These are phyloP conservation scores for Rhynchospora tenuis DNA, from an alignment of 176 grass and related monocot genomes.

Conservation along the genomic window DNA sequence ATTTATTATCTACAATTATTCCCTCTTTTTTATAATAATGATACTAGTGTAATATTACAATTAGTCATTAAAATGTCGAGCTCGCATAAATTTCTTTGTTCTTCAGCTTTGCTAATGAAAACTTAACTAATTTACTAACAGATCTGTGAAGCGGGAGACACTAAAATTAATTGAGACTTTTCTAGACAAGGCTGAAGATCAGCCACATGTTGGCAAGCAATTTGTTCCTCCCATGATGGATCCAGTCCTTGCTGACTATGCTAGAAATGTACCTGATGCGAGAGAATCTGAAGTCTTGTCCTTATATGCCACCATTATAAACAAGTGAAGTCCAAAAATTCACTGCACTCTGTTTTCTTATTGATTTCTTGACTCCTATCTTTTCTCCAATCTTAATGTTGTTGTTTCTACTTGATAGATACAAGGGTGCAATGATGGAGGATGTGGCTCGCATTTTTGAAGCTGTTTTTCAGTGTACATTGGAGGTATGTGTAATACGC, in stretches of 20 bases:
- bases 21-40: background rate
- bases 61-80: background rate
- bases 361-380: background rate
- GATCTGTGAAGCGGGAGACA: conserved; percentile 97
- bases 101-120: conserved; percentile 19
- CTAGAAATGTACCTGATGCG: conserved; percentile 97
- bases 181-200: conserved; percentile 99
- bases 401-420: conserved; percentile 38
- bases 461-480: conserved; percentile 96
- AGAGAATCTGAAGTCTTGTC: conserved; percentile 99
- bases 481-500: conserved; percentile 57
- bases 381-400: conserved; percentile 17
- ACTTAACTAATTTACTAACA: conserved; percentile 30
- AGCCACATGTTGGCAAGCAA: conserved; percentile 84
- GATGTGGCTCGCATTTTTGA: conserved; percentile 91
- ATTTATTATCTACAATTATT: too few relatives aligned
- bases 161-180: conserved; percentile 99
- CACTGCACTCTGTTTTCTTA: background rate
- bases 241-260: conserved; percentile 87
- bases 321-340: conserved; percentile 54
- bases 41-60: background rate
- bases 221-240: conserved; percentile 99
- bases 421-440: conserved; percentile 90
- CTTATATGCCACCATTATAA: conserved; percentile 91
- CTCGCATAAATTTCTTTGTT: background rate